phyloP scores from a whole-genome alignment of 768 basidiomycete species.

The Podaxis sp. region DNA sequence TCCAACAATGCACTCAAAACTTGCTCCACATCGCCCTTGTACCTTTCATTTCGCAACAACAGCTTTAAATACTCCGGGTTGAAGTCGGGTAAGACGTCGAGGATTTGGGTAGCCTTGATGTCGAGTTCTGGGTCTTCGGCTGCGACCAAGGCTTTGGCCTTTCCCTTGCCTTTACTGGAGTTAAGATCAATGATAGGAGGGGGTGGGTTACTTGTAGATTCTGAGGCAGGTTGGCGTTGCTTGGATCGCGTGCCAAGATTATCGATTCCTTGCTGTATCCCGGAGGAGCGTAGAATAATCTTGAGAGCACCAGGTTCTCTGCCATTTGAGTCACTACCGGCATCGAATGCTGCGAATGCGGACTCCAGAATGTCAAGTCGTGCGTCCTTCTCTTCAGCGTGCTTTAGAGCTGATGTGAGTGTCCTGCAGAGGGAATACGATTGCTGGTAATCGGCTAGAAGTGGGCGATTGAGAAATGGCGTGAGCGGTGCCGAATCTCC shows the following conservation, averaged over 20 bases:
- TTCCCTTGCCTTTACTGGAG: constrained; percentile 38
- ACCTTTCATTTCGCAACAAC: constrained; percentile 47
- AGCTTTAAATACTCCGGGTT: constrained; percentile 51
- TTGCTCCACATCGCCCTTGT: constrained; percentile 51
- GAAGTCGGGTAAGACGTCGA: constrained; percentile 72
- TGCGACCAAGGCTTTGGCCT: constrained; percentile 22
- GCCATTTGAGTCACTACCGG: constrained; percentile 10
- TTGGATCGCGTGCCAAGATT: constrained; percentile 24
- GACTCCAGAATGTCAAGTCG: constrained; percentile 55
- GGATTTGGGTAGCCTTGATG: constrained; percentile 58
- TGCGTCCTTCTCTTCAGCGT: constrained; percentile 49
- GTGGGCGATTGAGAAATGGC: constrained; percentile 63
- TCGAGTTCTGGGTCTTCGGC: constrained; percentile 44
- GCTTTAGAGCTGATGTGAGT: constrained; percentile 40
- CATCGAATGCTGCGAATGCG: constrained; percentile 38
- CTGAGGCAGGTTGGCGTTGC: constrained; percentile 8
- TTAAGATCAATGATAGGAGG: background rate
- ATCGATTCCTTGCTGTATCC: constrained; percentile 36
- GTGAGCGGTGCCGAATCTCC: constrained; percentile 22
- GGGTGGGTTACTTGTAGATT: background rate
- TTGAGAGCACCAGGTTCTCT: constrained; percentile 55
- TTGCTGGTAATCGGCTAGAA: constrained; percentile 71
- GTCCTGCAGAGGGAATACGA: constrained; percentile 54
- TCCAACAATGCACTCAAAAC: constrained; percentile 74
- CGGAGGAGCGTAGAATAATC: constrained; percentile 60